A percentile compares a stretch with the other conserved stretches of the same genome.
Evolutionary conservation across 129 eudicot species (phyloP).

Genomic region (Silybum marianum): DNA sequence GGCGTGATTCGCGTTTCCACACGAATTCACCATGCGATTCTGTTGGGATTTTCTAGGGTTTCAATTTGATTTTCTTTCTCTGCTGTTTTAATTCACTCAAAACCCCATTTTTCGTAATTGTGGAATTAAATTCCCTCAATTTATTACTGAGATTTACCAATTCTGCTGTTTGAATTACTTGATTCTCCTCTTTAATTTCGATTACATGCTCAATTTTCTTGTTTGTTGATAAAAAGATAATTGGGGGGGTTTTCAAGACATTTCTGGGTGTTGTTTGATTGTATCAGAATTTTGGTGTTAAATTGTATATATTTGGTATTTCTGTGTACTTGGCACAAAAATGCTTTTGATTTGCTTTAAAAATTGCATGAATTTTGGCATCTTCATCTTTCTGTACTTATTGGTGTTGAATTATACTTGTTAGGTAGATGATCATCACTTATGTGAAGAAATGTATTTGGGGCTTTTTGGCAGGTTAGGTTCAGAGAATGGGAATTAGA

Average conservation of each 20-base stretch:
- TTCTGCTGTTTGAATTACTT: slow-evolving; percentile 26
- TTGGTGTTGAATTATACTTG: slow-evolving; percentile 10
- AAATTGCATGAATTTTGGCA: slow-evolving; percentile 1
- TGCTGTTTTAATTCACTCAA: slow-evolving; percentile 4
- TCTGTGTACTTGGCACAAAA: slow-evolving; percentile 6
- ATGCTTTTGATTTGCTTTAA: slow-evolving; percentile 6
- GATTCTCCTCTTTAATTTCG: not conserved
- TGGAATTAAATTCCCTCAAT: slow-evolving; percentile 27
- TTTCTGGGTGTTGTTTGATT: slow-evolving; percentile 7
- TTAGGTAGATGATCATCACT: slow-evolving; percentile 16
- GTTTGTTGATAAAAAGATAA: slow-evolving; percentile 23
- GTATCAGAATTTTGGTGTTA: slow-evolving; percentile 28
- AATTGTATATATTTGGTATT: slow-evolving; percentile 29
- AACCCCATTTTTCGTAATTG: slow-evolving; percentile 8
- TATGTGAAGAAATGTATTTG: slow-evolving; percentile 9
- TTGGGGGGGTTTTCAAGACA: slow-evolving; percentile 25
- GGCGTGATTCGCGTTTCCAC: slow-evolving; percentile 43
- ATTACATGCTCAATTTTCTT: slow-evolving; percentile 1
- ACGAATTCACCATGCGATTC: slow-evolving; percentile 35
- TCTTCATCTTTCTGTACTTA: not conserved
- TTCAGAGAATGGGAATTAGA: slow-evolving; percentile 12
- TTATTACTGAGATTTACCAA: slow-evolving; percentile 31
- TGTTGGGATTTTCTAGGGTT: slow-evolving; percentile 29
- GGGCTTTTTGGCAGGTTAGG: slow-evolving; percentile 35
- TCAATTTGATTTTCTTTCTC: slow-evolving; percentile 6